Percentiles rank a stretch among this genome's conserved stretches.
Evolutionary conservation across 805 yeast genomes (phyloP).

Genomic region (Saturnispora sanitii): DNA sequence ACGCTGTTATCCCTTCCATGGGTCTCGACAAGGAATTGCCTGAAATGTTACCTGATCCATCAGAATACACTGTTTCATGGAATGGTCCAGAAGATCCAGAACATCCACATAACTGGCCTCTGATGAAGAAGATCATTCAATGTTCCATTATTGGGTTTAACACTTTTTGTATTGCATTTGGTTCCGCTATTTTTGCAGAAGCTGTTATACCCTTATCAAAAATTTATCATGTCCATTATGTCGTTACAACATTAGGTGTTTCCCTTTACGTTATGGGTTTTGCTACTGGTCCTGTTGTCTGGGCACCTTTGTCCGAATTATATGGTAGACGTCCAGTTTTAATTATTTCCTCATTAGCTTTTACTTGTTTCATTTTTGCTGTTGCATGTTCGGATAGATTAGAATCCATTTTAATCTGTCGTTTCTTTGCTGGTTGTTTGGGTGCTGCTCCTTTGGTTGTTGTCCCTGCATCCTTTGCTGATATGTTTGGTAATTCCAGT

Average conservation of each 20-base stretch:
- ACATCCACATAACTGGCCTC: conserved; percentile 74
- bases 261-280: conserved; percentile 86
- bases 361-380: conserved; percentile 55
- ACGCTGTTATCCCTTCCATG: conserved; percentile 45
- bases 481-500: conserved; percentile 51
- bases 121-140: conserved; percentile 34
- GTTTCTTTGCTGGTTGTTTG: conserved; percentile 70
- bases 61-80: conserved; percentile 54
- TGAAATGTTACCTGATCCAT: conserved; percentile 45
- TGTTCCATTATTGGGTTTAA: conserved; percentile 38
- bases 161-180: conserved; percentile 52
- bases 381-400: conserved; percentile 70
- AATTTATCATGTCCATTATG: conserved; percentile 50
- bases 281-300: conserved; percentile 83
- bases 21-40: conserved; percentile 61
- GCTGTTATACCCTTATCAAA: conserved; percentile 40
- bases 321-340: conserved; percentile 62
- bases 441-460: conserved; percentile 85
- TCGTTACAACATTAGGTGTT: conserved; percentile 66
- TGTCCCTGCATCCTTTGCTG: conserved; percentile 81
- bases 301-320: conserved; percentile 83
- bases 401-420: conserved; percentile 66
- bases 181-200: conserved; percentile 75
- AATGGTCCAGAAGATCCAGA: conserved; percentile 73
- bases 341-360: conserved; percentile 45